Conservation (phyloP, 352 stramenopile species). For the Globisporangium perplexum region DNA sequence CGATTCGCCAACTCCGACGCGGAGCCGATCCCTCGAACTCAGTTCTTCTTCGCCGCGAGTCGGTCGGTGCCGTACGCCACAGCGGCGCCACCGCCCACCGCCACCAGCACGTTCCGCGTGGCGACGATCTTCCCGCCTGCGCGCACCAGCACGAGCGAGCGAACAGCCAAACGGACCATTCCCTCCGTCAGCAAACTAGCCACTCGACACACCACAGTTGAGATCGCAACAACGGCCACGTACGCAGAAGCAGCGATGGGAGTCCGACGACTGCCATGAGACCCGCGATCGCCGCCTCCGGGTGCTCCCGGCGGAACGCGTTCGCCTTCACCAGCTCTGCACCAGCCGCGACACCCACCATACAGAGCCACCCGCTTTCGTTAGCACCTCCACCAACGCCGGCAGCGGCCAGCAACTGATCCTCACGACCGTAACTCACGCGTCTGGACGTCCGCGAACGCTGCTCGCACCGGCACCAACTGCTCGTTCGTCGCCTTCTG, state of each 20-base stretch:
- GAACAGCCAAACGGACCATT: not conserved
- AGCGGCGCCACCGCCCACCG: constrained; percentile 42
- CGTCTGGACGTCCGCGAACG: constrained; percentile 32
- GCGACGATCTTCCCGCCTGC: constrained; percentile 61
- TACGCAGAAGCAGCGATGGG: constrained; percentile 63
- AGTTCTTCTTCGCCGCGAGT: constrained; percentile 19
- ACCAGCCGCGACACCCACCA: constrained; percentile 1
- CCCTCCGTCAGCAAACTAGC: not conserved
- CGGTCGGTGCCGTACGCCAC: constrained; percentile 57
- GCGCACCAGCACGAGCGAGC: not conserved
- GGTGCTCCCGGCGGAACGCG: constrained; percentile 68
- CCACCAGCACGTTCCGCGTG: constrained; percentile 59
- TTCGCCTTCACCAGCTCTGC: constrained; percentile 70
- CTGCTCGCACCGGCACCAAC: constrained; percentile 51
- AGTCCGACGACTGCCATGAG: constrained; percentile 51
- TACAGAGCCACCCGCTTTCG: not conserved
- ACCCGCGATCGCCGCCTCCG: constrained; percentile 48
- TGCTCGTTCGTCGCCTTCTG: constrained; percentile 53
- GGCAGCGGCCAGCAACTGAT: not conserved
- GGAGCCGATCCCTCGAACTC: not conserved
- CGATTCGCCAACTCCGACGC: too few species aligned
- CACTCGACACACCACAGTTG: not conserved
- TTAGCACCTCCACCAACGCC: not conserved
- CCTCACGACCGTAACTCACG: constrained; percentile 24
- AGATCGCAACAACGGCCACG: constrained; percentile 17